Evolutionary conservation across 192 early-diverging fungal genomes (phyloP).

Genomic region (Podila clonocystis): DNA sequence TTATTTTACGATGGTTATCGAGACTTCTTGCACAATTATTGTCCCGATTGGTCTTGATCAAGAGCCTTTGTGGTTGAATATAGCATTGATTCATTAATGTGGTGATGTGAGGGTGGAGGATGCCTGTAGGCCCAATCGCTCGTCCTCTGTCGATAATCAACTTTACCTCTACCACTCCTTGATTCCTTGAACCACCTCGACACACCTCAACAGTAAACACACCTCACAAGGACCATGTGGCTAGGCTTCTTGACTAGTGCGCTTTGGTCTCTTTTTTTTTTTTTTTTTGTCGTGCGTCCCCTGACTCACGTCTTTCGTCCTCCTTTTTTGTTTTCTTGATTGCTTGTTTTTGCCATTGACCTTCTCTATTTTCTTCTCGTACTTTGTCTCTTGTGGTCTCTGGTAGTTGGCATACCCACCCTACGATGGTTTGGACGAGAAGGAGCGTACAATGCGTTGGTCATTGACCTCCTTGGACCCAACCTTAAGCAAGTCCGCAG

Average conservation of each 20-base stretch:
- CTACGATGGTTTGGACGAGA: slow-evolving; percentile 65
- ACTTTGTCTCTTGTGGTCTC: not conserved
- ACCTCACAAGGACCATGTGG: no score
- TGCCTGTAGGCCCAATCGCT: no score
- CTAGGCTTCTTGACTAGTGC: no score
- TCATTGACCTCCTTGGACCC: slow-evolving; percentile 67
- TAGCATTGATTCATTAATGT: no score
- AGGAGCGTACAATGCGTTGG: slow-evolving; percentile 57
- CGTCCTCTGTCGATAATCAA: no score
- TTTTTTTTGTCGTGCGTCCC: slow-evolving; percentile 15
- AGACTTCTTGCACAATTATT: no score
- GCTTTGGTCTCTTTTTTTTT: slow-evolving; percentile 14
- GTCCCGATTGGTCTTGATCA: no score
- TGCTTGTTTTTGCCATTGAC: not conserved
- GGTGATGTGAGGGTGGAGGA: no score
- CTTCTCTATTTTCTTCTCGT: slow-evolving; percentile 3
- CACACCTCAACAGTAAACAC: no score
- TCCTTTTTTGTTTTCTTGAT: not conserved
- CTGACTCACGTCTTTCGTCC: not conserved
- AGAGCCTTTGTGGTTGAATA: no score
- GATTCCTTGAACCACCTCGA: no score
- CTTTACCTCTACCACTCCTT: no score
- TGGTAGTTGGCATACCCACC: slow-evolving; percentile 58
- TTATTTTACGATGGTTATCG: not conserved
- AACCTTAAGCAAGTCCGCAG: slow-evolving; percentile 59